phyloP scores from a whole-genome alignment of 768 basidiomycete genomes.

The Boletus vermiculosoides region DNA sequence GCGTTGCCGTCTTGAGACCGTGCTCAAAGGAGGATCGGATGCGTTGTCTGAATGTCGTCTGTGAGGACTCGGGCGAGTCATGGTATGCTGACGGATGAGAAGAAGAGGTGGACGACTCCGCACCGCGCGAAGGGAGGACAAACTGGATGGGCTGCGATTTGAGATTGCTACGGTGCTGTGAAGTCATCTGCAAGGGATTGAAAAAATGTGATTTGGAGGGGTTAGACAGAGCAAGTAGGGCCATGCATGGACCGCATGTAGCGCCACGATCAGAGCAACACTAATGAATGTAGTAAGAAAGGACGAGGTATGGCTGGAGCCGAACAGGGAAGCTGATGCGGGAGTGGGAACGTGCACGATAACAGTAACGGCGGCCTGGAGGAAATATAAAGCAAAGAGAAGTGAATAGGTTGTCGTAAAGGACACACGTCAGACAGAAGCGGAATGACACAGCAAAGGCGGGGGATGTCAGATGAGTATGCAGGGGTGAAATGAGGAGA shows the following conservation, averaged over 20 bases:
- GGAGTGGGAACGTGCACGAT: constrained; percentile 23
- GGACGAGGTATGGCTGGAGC: constrained; percentile 8
- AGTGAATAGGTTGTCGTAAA: constrained; percentile 17
- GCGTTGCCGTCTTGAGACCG: constrained; percentile 60
- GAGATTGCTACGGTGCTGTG: constrained; percentile 39
- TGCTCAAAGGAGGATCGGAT: constrained; percentile 68
- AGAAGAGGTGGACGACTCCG: constrained; percentile 34
- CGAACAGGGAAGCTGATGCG: constrained; percentile 7
- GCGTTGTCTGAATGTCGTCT: constrained; percentile 56
- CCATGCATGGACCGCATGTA: constrained; percentile 43
- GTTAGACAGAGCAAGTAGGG: constrained; percentile 40
- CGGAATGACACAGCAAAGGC: constrained; percentile 8
- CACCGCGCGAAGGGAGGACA: constrained; percentile 44
- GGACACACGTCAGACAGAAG: constrained; percentile 10
- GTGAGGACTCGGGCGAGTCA: constrained; percentile 40
- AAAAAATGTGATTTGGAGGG: constrained; percentile 40
- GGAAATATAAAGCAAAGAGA: constrained; percentile 15
- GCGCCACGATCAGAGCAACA: constrained; percentile 22
- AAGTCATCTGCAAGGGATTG: constrained; percentile 46
- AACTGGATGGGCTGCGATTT: constrained; percentile 34
- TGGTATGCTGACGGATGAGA: constrained; percentile 26
- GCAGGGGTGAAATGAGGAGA: constrained; percentile 6
- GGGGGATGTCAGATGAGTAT: neutral
- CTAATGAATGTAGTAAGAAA: constrained; percentile 17
- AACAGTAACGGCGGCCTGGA: constrained; percentile 6